Evolutionary conservation across 75 land plant species (phyloP).

Genomic region (Cupressus sempervirens): DNA sequence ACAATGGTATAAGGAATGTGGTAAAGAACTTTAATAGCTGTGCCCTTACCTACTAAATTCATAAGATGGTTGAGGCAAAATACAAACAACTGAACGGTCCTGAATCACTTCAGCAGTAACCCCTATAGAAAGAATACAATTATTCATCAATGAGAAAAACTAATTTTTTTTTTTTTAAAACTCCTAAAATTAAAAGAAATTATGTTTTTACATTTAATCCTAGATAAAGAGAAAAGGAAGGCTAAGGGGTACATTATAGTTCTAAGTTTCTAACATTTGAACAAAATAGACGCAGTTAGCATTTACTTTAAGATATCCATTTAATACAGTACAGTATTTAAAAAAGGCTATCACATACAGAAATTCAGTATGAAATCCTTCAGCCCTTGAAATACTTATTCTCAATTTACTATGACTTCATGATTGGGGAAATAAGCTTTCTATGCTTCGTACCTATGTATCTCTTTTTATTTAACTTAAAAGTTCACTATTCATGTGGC

Average conservation of each 20-base stretch:
- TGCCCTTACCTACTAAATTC: slow-evolving; percentile 58
- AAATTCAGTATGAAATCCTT: background rate
- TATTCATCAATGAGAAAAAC: background rate
- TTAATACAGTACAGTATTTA: background rate
- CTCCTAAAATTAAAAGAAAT: too few relatives aligned
- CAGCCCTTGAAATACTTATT: background rate
- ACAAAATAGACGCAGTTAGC: background rate
- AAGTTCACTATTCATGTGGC: background rate
- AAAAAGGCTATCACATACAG: background rate
- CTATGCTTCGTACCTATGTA: background rate
- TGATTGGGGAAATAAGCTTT: background rate
- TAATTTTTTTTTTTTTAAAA: too few relatives aligned
- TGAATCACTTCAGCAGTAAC: slow-evolving; percentile 19
- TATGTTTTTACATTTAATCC: background rate
- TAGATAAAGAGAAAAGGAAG: background rate
- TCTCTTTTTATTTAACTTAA: background rate
- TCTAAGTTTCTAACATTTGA: background rate
- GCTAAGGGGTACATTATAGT: too few relatives aligned
- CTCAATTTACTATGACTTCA: background rate
- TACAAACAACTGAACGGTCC: slow-evolving; percentile 46
- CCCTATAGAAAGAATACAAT: slow-evolving; percentile 18
- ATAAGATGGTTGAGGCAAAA: slow-evolving; percentile 67
- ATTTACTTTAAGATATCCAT: background rate
- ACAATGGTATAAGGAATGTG: background rate
- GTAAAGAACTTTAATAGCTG: background rate